Percentiles rank a stretch among this genome's conserved stretches.
Evolutionary conservation across 257 asterid genomes (phyloP).

Genomic region (Rubia yunnanensis): DNA sequence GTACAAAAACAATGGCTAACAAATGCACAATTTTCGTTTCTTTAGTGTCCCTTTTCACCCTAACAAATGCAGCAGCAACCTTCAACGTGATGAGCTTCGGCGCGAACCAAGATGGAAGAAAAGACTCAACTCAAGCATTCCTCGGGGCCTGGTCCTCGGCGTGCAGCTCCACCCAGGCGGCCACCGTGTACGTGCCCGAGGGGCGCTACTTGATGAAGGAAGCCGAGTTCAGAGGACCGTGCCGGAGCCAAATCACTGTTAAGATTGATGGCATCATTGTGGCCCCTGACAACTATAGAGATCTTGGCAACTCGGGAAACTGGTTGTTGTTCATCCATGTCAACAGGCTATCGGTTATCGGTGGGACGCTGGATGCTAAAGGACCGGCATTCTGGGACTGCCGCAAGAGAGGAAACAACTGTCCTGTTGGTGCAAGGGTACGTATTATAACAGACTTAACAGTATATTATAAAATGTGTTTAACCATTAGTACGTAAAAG

Average conservation of each 20-base stretch:
- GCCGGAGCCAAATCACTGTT: constrained; percentile 32
- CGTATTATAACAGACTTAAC: background rate
- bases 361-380: constrained; percentile 48
- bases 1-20: constrained; percentile 8
- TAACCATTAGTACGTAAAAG: too few species aligned
- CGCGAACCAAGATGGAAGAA: constrained; percentile 50
- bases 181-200: constrained; percentile 49
- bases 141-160: constrained; percentile 62
- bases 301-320: constrained; percentile 30
- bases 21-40: constrained; percentile 11
- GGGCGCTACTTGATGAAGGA: constrained; percentile 41
- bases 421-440: constrained; percentile 70
- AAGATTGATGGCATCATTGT: constrained; percentile 46
- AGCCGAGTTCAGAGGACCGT: constrained; percentile 48
- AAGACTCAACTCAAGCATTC: constrained; percentile 55
- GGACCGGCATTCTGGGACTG: constrained; percentile 54
- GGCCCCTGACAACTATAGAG: constrained; percentile 41
- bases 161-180: constrained; percentile 37
- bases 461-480: too few species aligned
- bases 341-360: constrained; percentile 29
- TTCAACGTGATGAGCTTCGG: constrained; percentile 51
- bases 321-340: constrained; percentile 56
- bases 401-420: constrained; percentile 33
- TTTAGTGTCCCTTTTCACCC: constrained; percentile 3
- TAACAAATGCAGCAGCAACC: constrained; percentile 19